These are phyloP conservation scores for Metrosideros polymorpha DNA, from an alignment of 441 rosid species.

Conservation along the genomic window DNA sequence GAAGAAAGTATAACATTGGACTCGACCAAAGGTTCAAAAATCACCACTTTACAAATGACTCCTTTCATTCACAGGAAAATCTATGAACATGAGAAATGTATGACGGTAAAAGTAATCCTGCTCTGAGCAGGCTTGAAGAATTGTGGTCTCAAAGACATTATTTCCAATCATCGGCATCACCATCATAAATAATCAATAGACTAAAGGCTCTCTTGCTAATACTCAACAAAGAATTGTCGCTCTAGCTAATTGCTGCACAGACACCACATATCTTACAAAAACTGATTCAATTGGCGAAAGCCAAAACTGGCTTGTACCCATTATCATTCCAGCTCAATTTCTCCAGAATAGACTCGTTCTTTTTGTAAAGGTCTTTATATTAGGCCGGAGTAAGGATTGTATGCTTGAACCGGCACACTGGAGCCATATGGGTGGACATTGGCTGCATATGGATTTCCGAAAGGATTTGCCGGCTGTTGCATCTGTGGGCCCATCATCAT, in stretches of 20 bases:
- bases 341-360: conserved; percentile 4
- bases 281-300: not conserved
- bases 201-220: conserved; percentile 16
- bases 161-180: not conserved
- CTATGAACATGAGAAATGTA: not conserved
- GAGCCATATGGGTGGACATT: conserved; percentile 47
- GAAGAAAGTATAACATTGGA: not conserved
- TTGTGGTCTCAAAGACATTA: not conserved
- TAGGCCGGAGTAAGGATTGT: conserved; percentile 65
- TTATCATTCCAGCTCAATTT: not conserved
- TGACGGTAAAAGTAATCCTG: not conserved
- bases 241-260: conserved; percentile 37
- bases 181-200: conserved; percentile 13
- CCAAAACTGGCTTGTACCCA: not conserved
- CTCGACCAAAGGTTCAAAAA: not conserved
- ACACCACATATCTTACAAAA: conserved; percentile 44
- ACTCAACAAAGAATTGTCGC: conserved; percentile 34
- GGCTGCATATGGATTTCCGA: conserved; percentile 49
- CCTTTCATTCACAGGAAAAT: not conserved
- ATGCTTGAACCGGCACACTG: conserved; percentile 55
- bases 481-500: conserved; percentile 46
- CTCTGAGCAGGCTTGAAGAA: not conserved
- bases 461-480: conserved; percentile 53
- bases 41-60: not conserved
- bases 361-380: conserved; percentile 14